phyloP scores from a whole-genome alignment of 176 grass and related monocot species.

The Rhipidocladum racemiflorum region DNA sequence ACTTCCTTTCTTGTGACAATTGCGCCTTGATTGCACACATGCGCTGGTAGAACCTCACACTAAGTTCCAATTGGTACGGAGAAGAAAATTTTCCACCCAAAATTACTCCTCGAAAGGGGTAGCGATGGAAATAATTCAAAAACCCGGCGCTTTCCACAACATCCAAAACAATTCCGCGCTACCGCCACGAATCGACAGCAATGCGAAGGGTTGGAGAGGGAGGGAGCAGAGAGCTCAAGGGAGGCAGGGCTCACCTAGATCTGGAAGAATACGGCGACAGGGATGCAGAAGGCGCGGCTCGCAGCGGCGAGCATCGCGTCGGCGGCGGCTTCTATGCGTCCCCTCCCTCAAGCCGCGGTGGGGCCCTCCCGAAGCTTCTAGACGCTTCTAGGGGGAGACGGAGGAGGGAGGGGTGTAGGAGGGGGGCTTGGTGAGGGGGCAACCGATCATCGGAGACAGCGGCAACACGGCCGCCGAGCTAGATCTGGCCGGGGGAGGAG shows the following conservation, averaged over 20 bases:
- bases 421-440: too few species aligned
- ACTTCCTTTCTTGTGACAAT: too few species aligned
- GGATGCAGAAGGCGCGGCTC: conserved; percentile 64
- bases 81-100: too few species aligned
- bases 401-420: background rate
- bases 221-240: background rate
- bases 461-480: too few species aligned
- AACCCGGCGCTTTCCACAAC: background rate
- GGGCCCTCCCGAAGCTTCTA: conserved; percentile 38
- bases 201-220: background rate
- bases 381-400: background rate
- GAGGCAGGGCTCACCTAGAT: conserved; percentile 72
- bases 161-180: background rate
- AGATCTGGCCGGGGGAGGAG: too few species aligned
- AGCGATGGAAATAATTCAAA: background rate
- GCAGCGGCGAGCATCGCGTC: conserved; percentile 58
- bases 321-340: conserved; percentile 49
- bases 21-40: too few species aligned
- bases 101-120: background rate
- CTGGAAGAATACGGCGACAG: conserved; percentile 75
- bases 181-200: background rate
- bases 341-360: background rate
- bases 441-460: too few species aligned
- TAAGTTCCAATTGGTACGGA: too few species aligned
- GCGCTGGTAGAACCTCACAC: too few species aligned